Percentiles rank a stretch among this genome's conserved stretches.
These are phyloP conservation scores for Suillus paluster DNA, from an alignment of 768 basidiomycete species.

Conservation along the genomic window DNA sequence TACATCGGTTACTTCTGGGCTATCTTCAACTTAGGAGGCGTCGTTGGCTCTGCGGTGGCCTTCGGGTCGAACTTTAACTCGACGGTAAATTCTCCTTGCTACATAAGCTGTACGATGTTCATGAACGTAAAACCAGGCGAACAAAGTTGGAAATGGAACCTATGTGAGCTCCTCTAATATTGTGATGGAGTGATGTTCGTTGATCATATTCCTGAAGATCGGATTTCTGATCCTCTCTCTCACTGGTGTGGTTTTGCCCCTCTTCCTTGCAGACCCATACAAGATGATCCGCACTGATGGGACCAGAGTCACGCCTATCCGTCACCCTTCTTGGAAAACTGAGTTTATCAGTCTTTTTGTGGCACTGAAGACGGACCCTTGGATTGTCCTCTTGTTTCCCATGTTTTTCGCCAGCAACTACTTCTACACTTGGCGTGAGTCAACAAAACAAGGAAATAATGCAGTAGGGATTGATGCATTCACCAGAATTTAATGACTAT, in stretches of 20 bases:
- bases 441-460: not conserved
- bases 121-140: constrained; percentile 23
- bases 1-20: constrained; percentile 85
- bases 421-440: constrained; percentile 85
- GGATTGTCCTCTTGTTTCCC: constrained; percentile 77
- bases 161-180: constrained; percentile 53
- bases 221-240: constrained; percentile 74
- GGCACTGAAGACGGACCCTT: constrained; percentile 70
- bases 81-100: constrained; percentile 42
- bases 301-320: constrained; percentile 61
- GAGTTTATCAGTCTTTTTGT: constrained; percentile 74
- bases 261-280: constrained; percentile 72
- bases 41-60: constrained; percentile 78
- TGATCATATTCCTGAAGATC: constrained; percentile 51
- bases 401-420: constrained; percentile 87
- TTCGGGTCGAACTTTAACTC: constrained; percentile 73
- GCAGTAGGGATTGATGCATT: constrained; percentile 1
- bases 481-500: constrained; percentile 75
- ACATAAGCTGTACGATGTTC: not conserved
- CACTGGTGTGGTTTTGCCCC: constrained; percentile 67
- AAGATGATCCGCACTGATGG: constrained; percentile 80
- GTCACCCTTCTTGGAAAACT: constrained; percentile 77
- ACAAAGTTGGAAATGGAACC: constrained; percentile 69
- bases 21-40: constrained; percentile 82
- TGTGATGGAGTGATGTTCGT: not conserved